Evolutionary conservation across 805 yeast species (phyloP).

Genomic region (Candida sphagnicola): DNA sequence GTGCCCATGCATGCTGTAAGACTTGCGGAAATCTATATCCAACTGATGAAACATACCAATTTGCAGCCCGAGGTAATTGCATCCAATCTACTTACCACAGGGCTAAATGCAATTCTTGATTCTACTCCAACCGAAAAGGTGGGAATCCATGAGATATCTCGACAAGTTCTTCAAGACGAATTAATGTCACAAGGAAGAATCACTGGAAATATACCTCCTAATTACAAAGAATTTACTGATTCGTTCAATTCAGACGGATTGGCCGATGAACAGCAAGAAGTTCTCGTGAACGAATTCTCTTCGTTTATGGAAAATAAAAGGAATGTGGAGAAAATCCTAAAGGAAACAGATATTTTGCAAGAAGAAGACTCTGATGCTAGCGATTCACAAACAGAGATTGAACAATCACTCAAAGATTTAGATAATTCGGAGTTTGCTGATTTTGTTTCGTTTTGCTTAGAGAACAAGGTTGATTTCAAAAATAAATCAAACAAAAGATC

Average conservation of each 20-base stretch:
- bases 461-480: slow-evolving; percentile 17
- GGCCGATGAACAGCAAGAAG: slow-evolving; percentile 1
- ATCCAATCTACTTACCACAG: background rate
- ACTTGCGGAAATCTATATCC: slow-evolving; percentile 3
- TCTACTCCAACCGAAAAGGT: background rate
- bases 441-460: slow-evolving; percentile 7
- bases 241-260: slow-evolving; percentile 1
- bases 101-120: background rate
- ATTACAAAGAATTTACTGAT: slow-evolving; percentile 5
- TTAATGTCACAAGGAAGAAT: slow-evolving; percentile 8
- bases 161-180: slow-evolving; percentile 9
- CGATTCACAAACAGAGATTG: slow-evolving; percentile 4
- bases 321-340: slow-evolving; percentile 2
- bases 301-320: slow-evolving; percentile 6
- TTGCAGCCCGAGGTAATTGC: slow-evolving; percentile 1
- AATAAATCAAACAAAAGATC: background rate
- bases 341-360: slow-evolving; percentile 1
- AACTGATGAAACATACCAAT: background rate
- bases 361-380: slow-evolving; percentile 1
- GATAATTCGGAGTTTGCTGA: slow-evolving; percentile 10
- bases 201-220: background rate
- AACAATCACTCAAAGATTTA: slow-evolving; percentile 7
- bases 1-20: slow-evolving; percentile 4
- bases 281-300: slow-evolving; percentile 2
- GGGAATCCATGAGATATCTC: slow-evolving; percentile 3